These are phyloP conservation scores for Tetradesmus lagerheimii DNA, from an alignment of 139 green algal species.

Conservation along the genomic window DNA sequence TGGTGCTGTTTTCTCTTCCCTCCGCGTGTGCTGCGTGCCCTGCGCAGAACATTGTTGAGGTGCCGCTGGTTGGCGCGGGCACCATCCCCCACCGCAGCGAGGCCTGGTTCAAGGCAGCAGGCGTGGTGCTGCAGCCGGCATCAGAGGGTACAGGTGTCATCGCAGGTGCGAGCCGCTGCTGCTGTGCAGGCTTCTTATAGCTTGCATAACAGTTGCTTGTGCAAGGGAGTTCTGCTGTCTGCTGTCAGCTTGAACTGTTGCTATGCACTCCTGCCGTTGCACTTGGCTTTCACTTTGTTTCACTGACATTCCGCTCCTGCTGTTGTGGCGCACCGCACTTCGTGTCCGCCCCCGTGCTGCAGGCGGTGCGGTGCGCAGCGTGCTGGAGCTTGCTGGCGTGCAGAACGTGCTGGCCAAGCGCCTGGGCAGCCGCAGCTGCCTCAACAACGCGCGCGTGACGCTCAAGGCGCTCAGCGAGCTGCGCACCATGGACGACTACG, in stretches of 20 bases:
- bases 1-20: too few species aligned
- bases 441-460: constrained; percentile 96
- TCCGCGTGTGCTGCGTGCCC: too few species aligned
- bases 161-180: constrained; percentile 28
- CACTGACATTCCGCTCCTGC: not conserved
- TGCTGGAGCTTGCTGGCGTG: constrained; percentile 92
- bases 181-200: not conserved
- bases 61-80: constrained; percentile 74
- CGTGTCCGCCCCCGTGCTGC: constrained; percentile 68
- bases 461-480: constrained; percentile 81
- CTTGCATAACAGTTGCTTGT: not conserved
- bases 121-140: constrained; percentile 91
- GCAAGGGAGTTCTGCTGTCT: not conserved
- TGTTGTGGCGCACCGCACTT: not conserved
- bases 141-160: constrained; percentile 87
- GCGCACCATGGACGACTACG: constrained; percentile 82
- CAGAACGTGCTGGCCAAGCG: constrained; percentile 97
- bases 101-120: constrained; percentile 85
- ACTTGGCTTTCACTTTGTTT: too few species aligned
- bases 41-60: constrained; percentile 34
- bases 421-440: constrained; percentile 84
- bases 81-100: constrained; percentile 91
- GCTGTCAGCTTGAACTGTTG: too few species aligned
- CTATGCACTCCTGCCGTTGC: too few species aligned
- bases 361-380: constrained; percentile 88